Conservation (phyloP, 495 filamentous ascomycete genomes). For the Hyaloscypha hepaticicola region DNA sequence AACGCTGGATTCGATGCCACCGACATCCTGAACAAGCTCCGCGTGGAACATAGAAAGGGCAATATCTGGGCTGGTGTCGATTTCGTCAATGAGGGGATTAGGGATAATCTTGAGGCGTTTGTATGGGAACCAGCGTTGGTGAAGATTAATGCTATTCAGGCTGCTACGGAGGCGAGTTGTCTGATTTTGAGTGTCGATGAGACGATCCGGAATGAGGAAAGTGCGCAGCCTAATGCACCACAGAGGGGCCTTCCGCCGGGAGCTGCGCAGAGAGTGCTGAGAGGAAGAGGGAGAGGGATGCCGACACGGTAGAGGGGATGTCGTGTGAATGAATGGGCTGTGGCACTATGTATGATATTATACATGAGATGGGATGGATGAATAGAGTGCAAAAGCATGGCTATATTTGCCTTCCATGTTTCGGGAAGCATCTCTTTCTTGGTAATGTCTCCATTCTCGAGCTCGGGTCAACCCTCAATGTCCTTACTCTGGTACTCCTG, state of each 20-base stretch:
- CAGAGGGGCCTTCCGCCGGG: constrained; percentile 80
- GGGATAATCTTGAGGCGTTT: constrained; percentile 89
- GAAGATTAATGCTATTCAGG: constrained; percentile 96
- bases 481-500: too few relatives aligned
- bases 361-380: background rate
- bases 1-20: constrained; percentile 98
- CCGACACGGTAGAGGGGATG: constrained; percentile 62
- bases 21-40: constrained; percentile 90
- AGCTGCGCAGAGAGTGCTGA: constrained; percentile 85
- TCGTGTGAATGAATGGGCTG: background rate
- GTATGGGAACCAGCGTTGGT: constrained; percentile 97
- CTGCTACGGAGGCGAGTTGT: constrained; percentile 91
- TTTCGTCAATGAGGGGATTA: constrained; percentile 85
- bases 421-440: constrained; percentile 3
- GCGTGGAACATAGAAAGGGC: constrained; percentile 90
- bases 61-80: constrained; percentile 95
- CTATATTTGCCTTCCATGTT: background rate
- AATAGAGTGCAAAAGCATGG: background rate
- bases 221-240: constrained; percentile 74
- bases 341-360: constrained; percentile 8
- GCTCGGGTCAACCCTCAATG: too few relatives aligned
- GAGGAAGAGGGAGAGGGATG: constrained; percentile 87
- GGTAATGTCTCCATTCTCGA: background rate
- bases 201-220: constrained; percentile 98
- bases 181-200: constrained; percentile 95